These are phyloP conservation scores for Prunus campanulata DNA, from an alignment of 306 rosid species.

Conservation along the genomic window DNA sequence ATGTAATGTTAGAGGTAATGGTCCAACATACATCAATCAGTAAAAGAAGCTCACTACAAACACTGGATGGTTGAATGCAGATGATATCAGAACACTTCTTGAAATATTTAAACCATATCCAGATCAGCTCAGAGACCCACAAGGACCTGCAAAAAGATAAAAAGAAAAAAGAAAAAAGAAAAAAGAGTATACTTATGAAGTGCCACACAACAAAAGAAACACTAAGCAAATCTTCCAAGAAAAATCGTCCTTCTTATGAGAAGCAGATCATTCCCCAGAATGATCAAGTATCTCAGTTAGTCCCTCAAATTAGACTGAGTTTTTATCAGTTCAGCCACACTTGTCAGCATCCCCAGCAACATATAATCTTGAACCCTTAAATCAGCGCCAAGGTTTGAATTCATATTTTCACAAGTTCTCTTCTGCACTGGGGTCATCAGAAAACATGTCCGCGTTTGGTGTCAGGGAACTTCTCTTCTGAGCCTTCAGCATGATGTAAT, in stretches of 20 bases:
- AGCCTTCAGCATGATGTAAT: slow-evolving; percentile 33
- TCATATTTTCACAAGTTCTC: slow-evolving; percentile 17
- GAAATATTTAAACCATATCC: slow-evolving; percentile 67
- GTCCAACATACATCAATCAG: slow-evolving; percentile 85
- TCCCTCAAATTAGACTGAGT: slow-evolving; percentile 33
- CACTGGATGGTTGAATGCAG: slow-evolving; percentile 64
- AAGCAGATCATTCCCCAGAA: slow-evolving; percentile 29
- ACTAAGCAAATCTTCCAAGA: slow-evolving; percentile 51
- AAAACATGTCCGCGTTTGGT: slow-evolving; percentile 26
- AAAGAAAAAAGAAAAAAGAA: slow-evolving; percentile 47
- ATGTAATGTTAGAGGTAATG: slow-evolving; percentile 40
- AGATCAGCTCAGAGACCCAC: slow-evolving; percentile 52
- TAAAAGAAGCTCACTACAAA: slow-evolving; percentile 69
- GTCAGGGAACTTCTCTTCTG: slow-evolving; percentile 33
- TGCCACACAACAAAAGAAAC: slow-evolving; percentile 62
- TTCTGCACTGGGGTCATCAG: slow-evolving; percentile 25
- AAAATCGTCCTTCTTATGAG: slow-evolving; percentile 38
- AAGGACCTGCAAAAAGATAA: slow-evolving; percentile 78
- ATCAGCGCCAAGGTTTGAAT: slow-evolving; percentile 24
- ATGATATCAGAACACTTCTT: slow-evolving; percentile 65
- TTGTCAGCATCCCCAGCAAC: slow-evolving; percentile 25
- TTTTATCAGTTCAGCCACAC: slow-evolving; percentile 16
- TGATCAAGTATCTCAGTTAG: slow-evolving; percentile 21
- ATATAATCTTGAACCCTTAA: slow-evolving; percentile 33
- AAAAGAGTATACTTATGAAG: slow-evolving; percentile 55